Percentiles rank a stretch among this genome's conserved stretches.
Evolutionary conservation across 345 rosid species (phyloP).

Genomic region (Salix caprea): DNA sequence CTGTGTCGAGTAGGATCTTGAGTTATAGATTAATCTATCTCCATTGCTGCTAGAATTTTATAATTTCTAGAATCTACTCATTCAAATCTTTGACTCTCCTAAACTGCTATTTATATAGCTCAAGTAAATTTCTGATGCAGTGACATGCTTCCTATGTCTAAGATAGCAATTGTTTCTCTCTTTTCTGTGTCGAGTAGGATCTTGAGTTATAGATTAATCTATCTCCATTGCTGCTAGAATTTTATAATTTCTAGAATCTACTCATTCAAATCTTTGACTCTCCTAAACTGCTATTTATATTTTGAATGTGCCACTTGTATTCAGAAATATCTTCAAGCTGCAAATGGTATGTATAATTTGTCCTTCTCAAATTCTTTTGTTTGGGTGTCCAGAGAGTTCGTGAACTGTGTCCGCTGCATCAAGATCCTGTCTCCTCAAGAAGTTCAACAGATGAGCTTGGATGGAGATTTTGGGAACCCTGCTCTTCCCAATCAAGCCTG

Average conservation of each 20-base stretch:
- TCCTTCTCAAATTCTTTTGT: neutral
- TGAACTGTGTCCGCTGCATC: constrained; percentile 57
- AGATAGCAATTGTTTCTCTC: neutral
- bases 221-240: neutral
- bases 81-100: neutral
- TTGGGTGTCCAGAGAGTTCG: constrained; percentile 54
- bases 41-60: neutral
- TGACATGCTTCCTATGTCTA: neutral
- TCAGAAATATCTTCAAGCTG: neutral
- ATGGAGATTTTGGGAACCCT: constrained; percentile 17
- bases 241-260: neutral
- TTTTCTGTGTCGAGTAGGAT: neutral
- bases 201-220: neutral
- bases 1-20: neutral
- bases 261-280: neutral
- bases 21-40: neutral
- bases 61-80: neutral
- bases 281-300: too few species aligned
- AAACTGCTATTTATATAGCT: neutral
- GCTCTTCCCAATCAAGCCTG: constrained; percentile 58
- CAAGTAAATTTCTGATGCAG: neutral
- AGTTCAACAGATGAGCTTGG: constrained; percentile 66
- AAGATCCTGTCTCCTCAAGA: constrained; percentile 74
- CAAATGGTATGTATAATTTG: neutral
- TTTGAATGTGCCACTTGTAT: neutral